Conservation (phyloP, 805 yeast species). For the Cyberlindnera amylophila region DNA sequence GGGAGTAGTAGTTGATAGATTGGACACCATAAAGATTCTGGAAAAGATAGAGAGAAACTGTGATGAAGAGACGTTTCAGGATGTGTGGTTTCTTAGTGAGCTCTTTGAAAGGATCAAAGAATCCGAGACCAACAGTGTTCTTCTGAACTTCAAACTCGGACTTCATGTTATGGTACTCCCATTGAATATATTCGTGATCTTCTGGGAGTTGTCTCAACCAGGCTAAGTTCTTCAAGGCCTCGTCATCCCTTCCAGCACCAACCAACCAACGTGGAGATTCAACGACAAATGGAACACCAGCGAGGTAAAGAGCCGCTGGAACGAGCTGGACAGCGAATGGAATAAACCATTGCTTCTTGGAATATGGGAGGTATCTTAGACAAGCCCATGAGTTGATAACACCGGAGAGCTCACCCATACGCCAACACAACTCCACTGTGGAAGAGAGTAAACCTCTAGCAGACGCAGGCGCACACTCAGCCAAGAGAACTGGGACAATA, state of each 20-base stretch:
- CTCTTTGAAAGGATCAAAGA: constrained; percentile 37
- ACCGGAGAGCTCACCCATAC: constrained; percentile 12
- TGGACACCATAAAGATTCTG: constrained; percentile 48
- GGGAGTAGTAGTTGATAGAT: constrained; percentile 50
- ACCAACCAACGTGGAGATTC: constrained; percentile 47
- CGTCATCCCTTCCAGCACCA: constrained; percentile 32
- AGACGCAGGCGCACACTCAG: constrained; percentile 42
- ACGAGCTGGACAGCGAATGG: constrained; percentile 45
- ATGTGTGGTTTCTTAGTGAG: constrained; percentile 31
- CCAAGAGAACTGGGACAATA: constrained; percentile 45
- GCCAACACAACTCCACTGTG: constrained; percentile 11
- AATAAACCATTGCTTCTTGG: constrained; percentile 40
- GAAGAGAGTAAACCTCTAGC: constrained; percentile 38
- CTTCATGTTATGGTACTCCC: constrained; percentile 35
- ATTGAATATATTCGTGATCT: constrained; percentile 37
- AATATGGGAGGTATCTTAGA: constrained; percentile 8
- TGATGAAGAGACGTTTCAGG: constrained; percentile 34
- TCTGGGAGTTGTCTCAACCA: constrained; percentile 37
- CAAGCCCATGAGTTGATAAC: constrained; percentile 7
- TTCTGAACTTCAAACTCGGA: constrained; percentile 27
- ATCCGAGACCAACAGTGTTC: constrained; percentile 32
- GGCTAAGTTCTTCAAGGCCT: constrained; percentile 35
- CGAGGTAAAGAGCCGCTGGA: constrained; percentile 41
- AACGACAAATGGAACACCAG: constrained; percentile 36
- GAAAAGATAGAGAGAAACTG: constrained; percentile 38